Evolutionary conservation across 768 basidiomycete genomes (phyloP).

Genomic region (Termitomyces sp.): DNA sequence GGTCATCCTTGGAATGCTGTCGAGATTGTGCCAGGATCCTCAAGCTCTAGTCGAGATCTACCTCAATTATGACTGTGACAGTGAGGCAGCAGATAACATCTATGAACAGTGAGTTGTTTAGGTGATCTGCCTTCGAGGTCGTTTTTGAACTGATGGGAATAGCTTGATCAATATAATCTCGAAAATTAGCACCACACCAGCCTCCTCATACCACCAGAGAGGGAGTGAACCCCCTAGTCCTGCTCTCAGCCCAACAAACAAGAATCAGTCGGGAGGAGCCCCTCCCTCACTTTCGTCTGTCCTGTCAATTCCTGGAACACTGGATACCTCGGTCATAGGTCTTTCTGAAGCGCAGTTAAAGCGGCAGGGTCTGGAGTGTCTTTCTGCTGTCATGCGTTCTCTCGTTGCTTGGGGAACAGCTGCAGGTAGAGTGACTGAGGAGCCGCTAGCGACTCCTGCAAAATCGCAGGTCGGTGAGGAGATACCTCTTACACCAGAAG

Average conservation of each 20-base stretch:
- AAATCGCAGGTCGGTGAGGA: constrained; percentile 52
- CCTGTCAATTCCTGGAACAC: constrained; percentile 56
- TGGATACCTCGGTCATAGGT: constrained; percentile 63
- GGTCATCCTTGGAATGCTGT: constrained; percentile 83
- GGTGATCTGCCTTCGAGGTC: neutral
- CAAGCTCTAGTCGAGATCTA: constrained; percentile 98
- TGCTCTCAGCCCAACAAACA: constrained; percentile 45
- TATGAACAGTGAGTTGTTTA: constrained; percentile 78
- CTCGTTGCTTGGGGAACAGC: constrained; percentile 87
- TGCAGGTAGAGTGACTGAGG: constrained; percentile 38
- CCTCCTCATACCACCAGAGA: constrained; percentile 42
- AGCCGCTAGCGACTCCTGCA: constrained; percentile 28
- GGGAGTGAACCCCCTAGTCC: constrained; percentile 56
- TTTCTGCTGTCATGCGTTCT: constrained; percentile 83
- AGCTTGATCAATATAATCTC: constrained; percentile 84
- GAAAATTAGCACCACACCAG: constrained; percentile 69
- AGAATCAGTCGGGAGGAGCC: constrained; percentile 29
- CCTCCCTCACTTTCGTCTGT: constrained; percentile 61
- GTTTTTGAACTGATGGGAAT: constrained; percentile 2
- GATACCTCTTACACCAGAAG: constrained; percentile 45
- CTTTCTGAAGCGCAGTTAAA: constrained; percentile 80
- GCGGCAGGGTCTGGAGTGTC: constrained; percentile 91
- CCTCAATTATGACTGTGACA: constrained; percentile 98
- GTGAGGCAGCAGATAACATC: constrained; percentile 91
- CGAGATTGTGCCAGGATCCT: constrained; percentile 88